These are phyloP conservation scores for Ceratocystis harringtonii DNA, from an alignment of 2,329 filamentous ascomycete species.

Conservation along the genomic window DNA sequence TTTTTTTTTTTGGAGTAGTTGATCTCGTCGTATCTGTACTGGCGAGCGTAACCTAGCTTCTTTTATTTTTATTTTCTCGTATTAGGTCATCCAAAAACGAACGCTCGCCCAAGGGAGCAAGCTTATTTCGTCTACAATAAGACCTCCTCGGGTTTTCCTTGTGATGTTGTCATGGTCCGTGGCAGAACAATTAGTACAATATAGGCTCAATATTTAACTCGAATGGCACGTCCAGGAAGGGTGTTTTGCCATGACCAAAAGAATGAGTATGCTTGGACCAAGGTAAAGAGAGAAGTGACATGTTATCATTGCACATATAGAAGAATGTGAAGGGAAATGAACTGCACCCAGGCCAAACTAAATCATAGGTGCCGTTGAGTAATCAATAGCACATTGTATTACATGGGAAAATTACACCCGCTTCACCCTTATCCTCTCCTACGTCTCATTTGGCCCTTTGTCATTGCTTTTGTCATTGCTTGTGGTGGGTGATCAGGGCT, in stretches of 20 bases:
- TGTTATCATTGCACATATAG: background rate
- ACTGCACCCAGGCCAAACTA: background rate
- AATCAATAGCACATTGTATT: background rate
- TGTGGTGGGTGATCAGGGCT: background rate
- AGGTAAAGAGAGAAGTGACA: background rate
- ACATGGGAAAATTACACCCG: background rate
- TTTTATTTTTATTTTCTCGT: no score
- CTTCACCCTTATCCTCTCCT: background rate
- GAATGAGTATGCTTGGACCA: background rate
- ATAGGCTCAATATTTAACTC: conserved; percentile 4
- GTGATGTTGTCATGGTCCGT: background rate
- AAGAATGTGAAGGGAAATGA: background rate
- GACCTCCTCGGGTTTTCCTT: background rate
- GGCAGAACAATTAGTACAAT: background rate
- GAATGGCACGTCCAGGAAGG: background rate
- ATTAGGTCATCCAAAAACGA: no score
- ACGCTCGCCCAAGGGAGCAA: background rate
- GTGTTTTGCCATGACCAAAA: background rate
- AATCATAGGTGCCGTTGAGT: background rate
- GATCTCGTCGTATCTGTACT: background rate
- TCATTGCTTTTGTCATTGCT: background rate
- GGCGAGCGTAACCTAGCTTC: background rate
- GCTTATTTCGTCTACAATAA: conserved; percentile 4
- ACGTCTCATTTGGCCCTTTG: background rate
- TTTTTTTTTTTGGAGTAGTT: background rate